Evolutionary conservation across 2,329 filamentous ascomycete genomes (phyloP).

Genomic region (Trichoderma lentiforme): DNA sequence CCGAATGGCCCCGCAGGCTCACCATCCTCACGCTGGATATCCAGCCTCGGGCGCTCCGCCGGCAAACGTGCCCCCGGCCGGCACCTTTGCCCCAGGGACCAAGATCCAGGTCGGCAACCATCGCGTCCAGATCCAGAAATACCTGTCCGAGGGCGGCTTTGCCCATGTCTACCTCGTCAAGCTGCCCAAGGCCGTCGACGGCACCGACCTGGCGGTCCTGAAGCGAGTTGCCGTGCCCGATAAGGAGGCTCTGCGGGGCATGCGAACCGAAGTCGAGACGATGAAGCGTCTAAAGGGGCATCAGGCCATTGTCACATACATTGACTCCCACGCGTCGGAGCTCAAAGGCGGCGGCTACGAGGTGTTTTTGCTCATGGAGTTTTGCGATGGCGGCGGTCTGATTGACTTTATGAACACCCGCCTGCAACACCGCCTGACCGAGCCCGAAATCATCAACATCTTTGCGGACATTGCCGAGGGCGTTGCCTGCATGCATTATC

Average conservation of each 20-base stretch:
- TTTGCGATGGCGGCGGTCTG: constrained; percentile 86
- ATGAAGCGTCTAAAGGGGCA: constrained; percentile 99
- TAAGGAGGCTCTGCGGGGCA: constrained; percentile 88
- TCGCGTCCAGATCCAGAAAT: constrained; percentile 91
- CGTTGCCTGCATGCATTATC: constrained; percentile 98
- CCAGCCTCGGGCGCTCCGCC: constrained; percentile 41
- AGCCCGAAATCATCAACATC: constrained; percentile 95
- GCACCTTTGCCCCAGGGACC: constrained; percentile 88
- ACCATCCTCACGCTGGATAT: constrained; percentile 44
- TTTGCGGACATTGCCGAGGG: constrained; percentile 95
- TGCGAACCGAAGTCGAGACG: constrained; percentile 98
- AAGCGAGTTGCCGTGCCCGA: constrained; percentile 96
- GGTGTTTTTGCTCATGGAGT: constrained; percentile 98
- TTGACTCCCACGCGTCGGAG: constrained; percentile 96
- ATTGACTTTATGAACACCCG: constrained; percentile 99
- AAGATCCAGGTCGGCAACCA: constrained; percentile 96
- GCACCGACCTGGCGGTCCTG: constrained; percentile 77
- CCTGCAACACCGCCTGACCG: constrained; percentile 90
- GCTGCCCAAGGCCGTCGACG: constrained; percentile 71
- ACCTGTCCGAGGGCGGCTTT: constrained; percentile 96
- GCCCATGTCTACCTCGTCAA: constrained; percentile 97
- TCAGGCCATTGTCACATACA: constrained; percentile 93
- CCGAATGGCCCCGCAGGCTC: constrained; percentile 30
- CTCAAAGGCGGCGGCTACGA: constrained; percentile 91
- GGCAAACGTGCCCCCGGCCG: constrained; percentile 56